phyloP scores from a whole-genome alignment of 2,329 filamentous ascomycete genomes.

The Aspergillus hortae region DNA sequence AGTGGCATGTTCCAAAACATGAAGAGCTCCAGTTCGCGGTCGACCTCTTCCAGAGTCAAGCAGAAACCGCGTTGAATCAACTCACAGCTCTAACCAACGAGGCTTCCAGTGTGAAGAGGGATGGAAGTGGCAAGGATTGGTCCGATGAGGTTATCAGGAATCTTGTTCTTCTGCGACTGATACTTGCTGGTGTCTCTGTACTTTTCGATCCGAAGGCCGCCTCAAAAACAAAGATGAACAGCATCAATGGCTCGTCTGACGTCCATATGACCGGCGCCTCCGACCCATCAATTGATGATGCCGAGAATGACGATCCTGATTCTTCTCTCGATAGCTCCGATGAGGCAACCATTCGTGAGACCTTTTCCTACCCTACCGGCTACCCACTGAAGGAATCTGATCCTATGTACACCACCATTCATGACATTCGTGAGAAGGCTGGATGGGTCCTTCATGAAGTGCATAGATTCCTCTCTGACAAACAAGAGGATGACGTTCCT shows the following conservation, averaged over 20 bases:
- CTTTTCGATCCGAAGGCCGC: conserved; percentile 79
- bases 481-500: conserved; percentile 91
- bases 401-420: conserved; percentile 69
- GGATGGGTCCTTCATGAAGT: conserved; percentile 78
- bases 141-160: conserved; percentile 93
- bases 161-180: conserved; percentile 79
- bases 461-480: conserved; percentile 74
- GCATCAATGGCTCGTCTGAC: conserved; percentile 43
- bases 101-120: conserved; percentile 76
- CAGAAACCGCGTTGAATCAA: conserved; percentile 69
- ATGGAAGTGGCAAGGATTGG: conserved; percentile 97
- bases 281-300: conserved; percentile 21
- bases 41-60: conserved; percentile 81
- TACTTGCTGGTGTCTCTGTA: conserved; percentile 83
- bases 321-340: conserved; percentile 56
- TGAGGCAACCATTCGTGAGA: conserved; percentile 65
- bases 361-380: conserved; percentile 84
- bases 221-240: conserved; percentile 48
- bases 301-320: conserved; percentile 41
- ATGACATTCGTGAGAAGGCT: conserved; percentile 73
- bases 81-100: conserved; percentile 77
- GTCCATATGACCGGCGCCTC: conserved; percentile 46
- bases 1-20: conserved; percentile 81
- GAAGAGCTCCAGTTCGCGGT: conserved; percentile 86
- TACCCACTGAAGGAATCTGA: conserved; percentile 69